Base-by-base conservation (phyloP, 495 filamentous ascomycete genomes). In the Collariella sp. region DNA sequence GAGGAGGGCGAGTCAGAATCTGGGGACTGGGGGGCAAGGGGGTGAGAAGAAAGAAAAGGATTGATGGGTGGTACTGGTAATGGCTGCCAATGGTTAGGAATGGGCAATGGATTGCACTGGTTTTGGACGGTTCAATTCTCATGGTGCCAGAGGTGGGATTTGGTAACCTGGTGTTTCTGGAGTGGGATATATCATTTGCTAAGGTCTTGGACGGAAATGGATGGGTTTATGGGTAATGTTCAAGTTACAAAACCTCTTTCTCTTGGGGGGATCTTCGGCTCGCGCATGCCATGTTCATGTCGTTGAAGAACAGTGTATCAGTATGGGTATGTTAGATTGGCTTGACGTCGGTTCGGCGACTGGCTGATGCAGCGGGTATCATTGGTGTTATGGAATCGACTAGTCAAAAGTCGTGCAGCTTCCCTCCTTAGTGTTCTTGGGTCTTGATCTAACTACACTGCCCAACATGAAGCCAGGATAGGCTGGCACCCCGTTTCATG, bases 1-100 rank as follows among this genome's bases (percentile, higher is more conserved):
- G 18, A 65, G 62, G 42, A 62, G 62, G 54, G 72, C 67, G 24
- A 66, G 58, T 36, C 49, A 53, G 46, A 56, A 40, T 5, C 33
- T 50, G 33, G 57, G 42, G 13, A 46, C 41, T 43, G 5, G 33
- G 26, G 52, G 20, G n/a, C 23, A 41, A 7, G 36, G 5, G 16
- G 38, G 1, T 6, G 38, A 18, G 15, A 18, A 13, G 16, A 7
- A 16, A 18, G 35, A 3, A 3, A 3, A 13, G 40, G 22, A 22
- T 22, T 42, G 40, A 42, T 42, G 19, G 11, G 23, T 42, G 40
- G 10, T 23, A 31, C 4, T 31, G 26, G 26, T 31, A 9, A 15
- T 26, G 12, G 26, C 10, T 35, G 18, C 29, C 19, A 20, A 16
- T 35, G 6, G 7, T 15, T 18, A 15, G 35, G 16, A 16, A 16